Evolutionary conservation across 2,329 filamentous ascomycete genomes (phyloP).

Genomic region (Drechmeria coniospora): DNA sequence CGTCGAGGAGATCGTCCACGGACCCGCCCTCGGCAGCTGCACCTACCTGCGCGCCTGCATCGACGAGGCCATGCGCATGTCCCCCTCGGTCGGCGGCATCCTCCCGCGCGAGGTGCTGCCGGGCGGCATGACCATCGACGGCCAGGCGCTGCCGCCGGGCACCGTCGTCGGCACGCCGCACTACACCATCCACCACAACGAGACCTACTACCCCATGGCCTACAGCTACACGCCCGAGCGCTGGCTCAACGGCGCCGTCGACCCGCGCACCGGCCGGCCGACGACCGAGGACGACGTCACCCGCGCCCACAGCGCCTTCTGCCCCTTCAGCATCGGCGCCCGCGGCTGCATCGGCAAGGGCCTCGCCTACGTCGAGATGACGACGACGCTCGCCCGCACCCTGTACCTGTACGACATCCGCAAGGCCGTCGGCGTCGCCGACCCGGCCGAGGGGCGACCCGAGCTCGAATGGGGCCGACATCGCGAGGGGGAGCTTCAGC

Average conservation of each 20-base stretch:
- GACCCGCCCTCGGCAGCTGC: slow-evolving; percentile 31
- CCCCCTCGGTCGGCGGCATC: slow-evolving; percentile 44
- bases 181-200: slow-evolving; percentile 55
- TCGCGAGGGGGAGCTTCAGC: slow-evolving; percentile 46
- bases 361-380: slow-evolving; percentile 53
- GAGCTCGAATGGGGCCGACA: slow-evolving; percentile 39
- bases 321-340: slow-evolving; percentile 56
- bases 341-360: slow-evolving; percentile 60
- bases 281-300: slow-evolving; percentile 35
- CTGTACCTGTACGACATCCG: slow-evolving; percentile 47
- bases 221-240: slow-evolving; percentile 47
- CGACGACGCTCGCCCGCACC: slow-evolving; percentile 42
- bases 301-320: slow-evolving; percentile 52
- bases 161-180: slow-evolving; percentile 49
- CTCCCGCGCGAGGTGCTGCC: slow-evolving; percentile 42
- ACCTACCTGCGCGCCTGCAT: slow-evolving; percentile 48
- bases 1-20: slow-evolving; percentile 40
- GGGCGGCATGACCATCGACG: slow-evolving; percentile 39
- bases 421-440: slow-evolving; percentile 29
- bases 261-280: slow-evolving; percentile 16
- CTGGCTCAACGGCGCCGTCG: slow-evolving; percentile 39
- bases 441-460: slow-evolving; percentile 35
- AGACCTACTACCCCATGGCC: slow-evolving; percentile 43
- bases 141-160: slow-evolving; percentile 37
- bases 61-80: slow-evolving; percentile 50